Base-by-base conservation (phyloP, 2,329 filamentous ascomycete genomes). In the Neoascochyta sp. region DNA sequence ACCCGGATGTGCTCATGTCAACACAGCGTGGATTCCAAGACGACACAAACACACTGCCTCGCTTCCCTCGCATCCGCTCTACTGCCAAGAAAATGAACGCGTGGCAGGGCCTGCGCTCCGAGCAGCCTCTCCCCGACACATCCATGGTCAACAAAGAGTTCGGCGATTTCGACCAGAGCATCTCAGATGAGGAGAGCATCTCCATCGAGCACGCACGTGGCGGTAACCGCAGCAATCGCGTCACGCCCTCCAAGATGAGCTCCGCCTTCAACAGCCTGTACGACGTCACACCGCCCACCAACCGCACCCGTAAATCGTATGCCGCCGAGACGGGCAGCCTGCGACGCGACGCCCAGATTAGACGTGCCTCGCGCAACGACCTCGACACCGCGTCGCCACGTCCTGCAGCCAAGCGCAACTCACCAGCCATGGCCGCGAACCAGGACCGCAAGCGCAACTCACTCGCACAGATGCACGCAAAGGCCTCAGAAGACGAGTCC, bases 181-280 rank as follows among this genome's bases (percentile, higher is more conserved):
- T 53, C 8, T 57, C 57, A 4, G 60, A 65, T 9, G 65, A 72
- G 22, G 66, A 70, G 27, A 67, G 65, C 29, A 63, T 71, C 36
- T 78, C 75, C 2, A 66, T 81, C 33, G 77, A 81, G 48, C 53
- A 76, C 17, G 75, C 73, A 24, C 68, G 78, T 32, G 76, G 71
- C 17, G 54, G 62, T 13, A 65, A 65, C 38, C 55, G 60, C 21
- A 63, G 57, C 44, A 54, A 56, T 28, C 53, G 53, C 22, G 54
- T 47, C 37, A 64, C 54, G 13, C 65, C 52, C 19, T 54, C 36
- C 43, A 66, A 67, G 57, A 51, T 75, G 39, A 67, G 74, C 45
- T 76, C 73, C 16, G 66, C 67, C 4, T 69, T 76, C 47, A 62
- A 70, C 47, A 68, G 65, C 45, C 59, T 68, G 15, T 70, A 70